Base-by-base conservation (phyloP, 1,284 basidiomycete genomes). In the Puccinia horiana region DNA sequence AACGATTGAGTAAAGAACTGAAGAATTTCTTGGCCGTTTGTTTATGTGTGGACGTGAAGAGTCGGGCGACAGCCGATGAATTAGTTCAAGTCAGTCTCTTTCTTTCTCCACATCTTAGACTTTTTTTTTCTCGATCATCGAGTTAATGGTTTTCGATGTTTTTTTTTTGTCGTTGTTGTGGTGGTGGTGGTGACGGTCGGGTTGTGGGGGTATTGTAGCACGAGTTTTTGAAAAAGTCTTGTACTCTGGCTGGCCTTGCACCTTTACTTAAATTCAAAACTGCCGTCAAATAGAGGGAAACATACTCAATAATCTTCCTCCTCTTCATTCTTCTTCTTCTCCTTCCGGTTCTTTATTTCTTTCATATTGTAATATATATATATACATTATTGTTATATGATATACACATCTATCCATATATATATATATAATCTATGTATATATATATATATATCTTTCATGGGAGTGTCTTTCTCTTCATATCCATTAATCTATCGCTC, bases 21-120 rank as follows among this genome's bases (percentile, higher is more conserved):
- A 98, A 98, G 89, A 92, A 92, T 84, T 99, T 98, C 89, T 88
- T 99, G 85, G 96, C 95, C 76, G 96, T 98, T 18, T 98, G 96
- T 88, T 88, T 99, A 26, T 98, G 96, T 86, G 97, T 98, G 18
- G 96, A 99, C 87, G 96, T 98, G 75, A 92, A 92, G 86, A 96
- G 94, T 87, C 90, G 97, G 72, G 96, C 96, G 69, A 97, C 93
- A 6, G 95, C 96, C 40, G 92, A 92, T 81, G 96, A 99, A 88
- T 88, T 99, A 83, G 88, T 98, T 16, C 92, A 93, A 88, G 95
- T 96, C 84, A 83, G 92, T 88, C 58, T 49, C 73, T 29, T 26
- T 83, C 72, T 40, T 54, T 82, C 73, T 54, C 67, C 47, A 26
- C 16, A 8, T 35, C 52, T 73, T n/a, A 63, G 70, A 58, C 70